Base-by-base conservation (phyloP, 352 stramenopile genomes). In the Phytophthora pistaciae region DNA sequence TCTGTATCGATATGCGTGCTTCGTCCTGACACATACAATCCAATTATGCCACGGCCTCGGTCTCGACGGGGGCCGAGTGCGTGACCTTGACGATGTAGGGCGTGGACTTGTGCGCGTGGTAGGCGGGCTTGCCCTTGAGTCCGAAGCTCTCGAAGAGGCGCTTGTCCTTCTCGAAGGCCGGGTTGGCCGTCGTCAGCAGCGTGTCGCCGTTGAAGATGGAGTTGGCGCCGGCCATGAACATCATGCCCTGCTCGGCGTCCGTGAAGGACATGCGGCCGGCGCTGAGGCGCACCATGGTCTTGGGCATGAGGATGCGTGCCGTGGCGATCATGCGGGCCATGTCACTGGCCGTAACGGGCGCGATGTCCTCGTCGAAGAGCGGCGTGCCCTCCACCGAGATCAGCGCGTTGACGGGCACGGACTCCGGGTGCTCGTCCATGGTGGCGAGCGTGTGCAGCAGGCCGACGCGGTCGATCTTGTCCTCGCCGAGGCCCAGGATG, bases 121-220 rank as follows among this genome's bases (percentile, higher is more conserved):
- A 97, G n/a, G 97, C 95, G 18, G 96, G 95, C 85, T 99, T 99
- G 60, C 96, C 96, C 16, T 87, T 84, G 55, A 99, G 93, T 14
- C 97, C 97, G 68, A 99, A 92, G 77, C 97, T 97, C 33, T 92
- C 68, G 63, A 99, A 99, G 68, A 99, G 87, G 36, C 78, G 74
- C 73, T 95, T 91, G 84, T 99, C 97, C 67, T 96, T 92, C 74
- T 99, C 94, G 74, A 99, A 99, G 67, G 95, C 96, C 21, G 96
- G 96, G 85, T 99, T 99, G 63, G 91, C 79, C 18, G 97, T 99
- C 31, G 97, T 99, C 44, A 99, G 83, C 49, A 99, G 86, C 31
- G 96, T 98, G 83, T 99, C 97, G 33, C 97, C 97, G 80, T 98
- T 99, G 77, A 99, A 99, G 80, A 99, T 99, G 63, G 95, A 99